Evolutionary conservation across 2,329 filamentous ascomycete species (phyloP).

Genomic region (Ceratocystis harringtonii): DNA sequence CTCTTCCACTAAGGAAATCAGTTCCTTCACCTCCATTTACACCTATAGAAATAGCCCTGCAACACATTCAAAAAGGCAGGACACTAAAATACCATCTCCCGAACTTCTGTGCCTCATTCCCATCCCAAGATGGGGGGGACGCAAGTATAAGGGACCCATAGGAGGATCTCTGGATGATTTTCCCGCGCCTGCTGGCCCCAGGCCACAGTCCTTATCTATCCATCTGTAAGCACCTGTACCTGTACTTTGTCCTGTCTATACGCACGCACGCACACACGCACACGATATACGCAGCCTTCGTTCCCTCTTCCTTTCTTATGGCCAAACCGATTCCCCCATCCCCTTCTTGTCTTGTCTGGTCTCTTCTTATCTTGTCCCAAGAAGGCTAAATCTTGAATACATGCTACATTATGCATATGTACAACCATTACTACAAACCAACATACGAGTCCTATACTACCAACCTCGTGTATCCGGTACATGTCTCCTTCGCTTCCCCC

Average conservation of each 20-base stretch:
- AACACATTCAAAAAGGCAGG: too few species aligned
- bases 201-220: not conserved
- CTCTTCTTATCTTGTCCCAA: not conserved
- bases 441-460: too few species aligned
- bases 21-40: too few species aligned
- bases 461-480: too few species aligned
- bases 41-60: too few species aligned
- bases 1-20: too few species aligned
- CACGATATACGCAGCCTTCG: not conserved
- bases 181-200: not conserved
- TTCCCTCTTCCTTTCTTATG: not conserved
- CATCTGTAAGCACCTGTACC: not conserved
- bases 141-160: too few species aligned
- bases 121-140: too few species aligned
- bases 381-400: too few species aligned
- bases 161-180: conserved; percentile 1
- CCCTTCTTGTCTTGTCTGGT: not conserved
- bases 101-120: not conserved
- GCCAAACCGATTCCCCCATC: not conserved
- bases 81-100: not conserved
- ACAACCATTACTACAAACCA: too few species aligned
- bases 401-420: too few species aligned
- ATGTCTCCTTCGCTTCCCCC: too few species aligned
- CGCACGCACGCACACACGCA: not conserved
- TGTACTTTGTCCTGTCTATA: not conserved